Conservation (phyloP, 805 yeast species). For the Saccharomycopsis sp. region DNA sequence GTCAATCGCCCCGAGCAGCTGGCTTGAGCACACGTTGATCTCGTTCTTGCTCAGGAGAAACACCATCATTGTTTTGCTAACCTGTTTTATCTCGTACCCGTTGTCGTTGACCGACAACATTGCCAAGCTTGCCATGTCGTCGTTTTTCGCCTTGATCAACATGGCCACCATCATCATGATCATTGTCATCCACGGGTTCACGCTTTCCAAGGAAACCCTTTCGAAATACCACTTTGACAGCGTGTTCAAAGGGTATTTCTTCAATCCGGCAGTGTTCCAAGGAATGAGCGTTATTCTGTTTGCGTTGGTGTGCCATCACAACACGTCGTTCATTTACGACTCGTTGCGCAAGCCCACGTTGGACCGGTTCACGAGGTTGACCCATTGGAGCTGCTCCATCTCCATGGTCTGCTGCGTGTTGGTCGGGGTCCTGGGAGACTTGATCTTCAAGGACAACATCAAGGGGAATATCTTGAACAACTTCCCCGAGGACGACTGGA, state of each 20-base stretch:
- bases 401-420: constrained; percentile 71
- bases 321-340: constrained; percentile 81
- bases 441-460: constrained; percentile 66
- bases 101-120: constrained; percentile 73
- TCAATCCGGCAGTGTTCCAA: constrained; percentile 65
- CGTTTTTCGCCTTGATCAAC: constrained; percentile 75
- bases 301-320: constrained; percentile 94
- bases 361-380: constrained; percentile 62
- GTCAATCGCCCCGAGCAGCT: constrained; percentile 45
- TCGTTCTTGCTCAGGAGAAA: constrained; percentile 56
- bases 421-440: constrained; percentile 73
- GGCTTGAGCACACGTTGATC: constrained; percentile 32
- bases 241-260: constrained; percentile 15
- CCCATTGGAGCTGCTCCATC: constrained; percentile 76
- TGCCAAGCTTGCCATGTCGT: constrained; percentile 76
- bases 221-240: constrained; percentile 31
- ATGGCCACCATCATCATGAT: constrained; percentile 72
- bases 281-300: constrained; percentile 92
- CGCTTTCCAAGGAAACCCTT: constrained; percentile 2
- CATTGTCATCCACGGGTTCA: constrained; percentile 56
- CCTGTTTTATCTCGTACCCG: constrained; percentile 72
- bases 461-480: constrained; percentile 86
- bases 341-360: constrained; percentile 71
- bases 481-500: constrained; percentile 63
- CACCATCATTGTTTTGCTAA: constrained; percentile 59